phyloP scores from a whole-genome alignment of 1,284 basidiomycete species.

The Pyrrhoderma noxium region DNA sequence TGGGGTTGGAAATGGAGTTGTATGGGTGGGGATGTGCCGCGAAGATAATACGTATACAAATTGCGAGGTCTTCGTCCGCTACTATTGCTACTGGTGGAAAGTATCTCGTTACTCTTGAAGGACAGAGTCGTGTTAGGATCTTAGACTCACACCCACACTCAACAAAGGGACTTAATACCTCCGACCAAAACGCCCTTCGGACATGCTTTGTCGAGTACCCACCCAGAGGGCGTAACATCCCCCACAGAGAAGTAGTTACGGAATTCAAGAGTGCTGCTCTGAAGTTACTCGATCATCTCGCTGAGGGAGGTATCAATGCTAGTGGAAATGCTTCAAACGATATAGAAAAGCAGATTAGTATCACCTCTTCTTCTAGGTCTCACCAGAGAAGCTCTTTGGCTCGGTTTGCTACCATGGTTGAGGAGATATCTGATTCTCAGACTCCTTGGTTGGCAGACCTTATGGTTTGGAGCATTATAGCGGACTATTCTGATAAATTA shows the following conservation, averaged over 20 bases:
- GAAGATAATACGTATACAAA: constrained; percentile 43
- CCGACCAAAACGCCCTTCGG: constrained; percentile 25
- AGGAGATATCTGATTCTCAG: constrained; percentile 52
- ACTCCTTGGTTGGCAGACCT: constrained; percentile 70
- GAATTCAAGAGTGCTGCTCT: constrained; percentile 62
- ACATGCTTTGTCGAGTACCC: constrained; percentile 45
- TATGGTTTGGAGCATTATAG: constrained; percentile 53
- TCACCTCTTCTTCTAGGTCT: too few relatives aligned
- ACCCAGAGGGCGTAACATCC: constrained; percentile 33
- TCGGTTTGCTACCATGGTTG: constrained; percentile 56
- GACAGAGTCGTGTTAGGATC: constrained; percentile 49
- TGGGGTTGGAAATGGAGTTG: constrained; percentile 27
- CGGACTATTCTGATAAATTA: constrained; percentile 62
- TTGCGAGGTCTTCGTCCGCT: constrained; percentile 46
- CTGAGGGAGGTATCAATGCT: constrained; percentile 28
- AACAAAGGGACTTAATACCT: not conserved
- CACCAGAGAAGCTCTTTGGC: constrained; percentile 53
- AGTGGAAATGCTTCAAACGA: not conserved
- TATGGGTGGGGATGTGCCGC: constrained; percentile 42
- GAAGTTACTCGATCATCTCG: constrained; percentile 57
- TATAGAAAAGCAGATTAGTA: not conserved
- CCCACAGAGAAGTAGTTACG: constrained; percentile 46
- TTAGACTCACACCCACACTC: constrained; percentile 22
- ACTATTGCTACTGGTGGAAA: constrained; percentile 40
- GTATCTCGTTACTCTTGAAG: constrained; percentile 60